These are phyloP conservation scores for Penicillium psychrosexuale DNA, from an alignment of 2,329 filamentous ascomycete species.

Conservation along the genomic window DNA sequence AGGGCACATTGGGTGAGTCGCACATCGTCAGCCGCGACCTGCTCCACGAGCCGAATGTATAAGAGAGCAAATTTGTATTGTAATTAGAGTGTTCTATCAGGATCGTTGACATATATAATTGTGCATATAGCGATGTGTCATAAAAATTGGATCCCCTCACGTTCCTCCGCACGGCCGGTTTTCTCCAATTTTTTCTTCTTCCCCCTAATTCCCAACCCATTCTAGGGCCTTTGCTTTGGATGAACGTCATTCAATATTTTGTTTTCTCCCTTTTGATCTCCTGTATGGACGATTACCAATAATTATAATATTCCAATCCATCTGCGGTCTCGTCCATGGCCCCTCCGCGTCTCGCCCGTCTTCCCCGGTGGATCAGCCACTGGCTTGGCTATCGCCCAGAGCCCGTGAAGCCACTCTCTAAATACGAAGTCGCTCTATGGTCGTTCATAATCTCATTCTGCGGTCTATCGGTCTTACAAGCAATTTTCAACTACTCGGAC, in stretches of 20 bases:
- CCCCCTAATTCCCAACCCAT: background rate
- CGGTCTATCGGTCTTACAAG: slow-evolving; percentile 26
- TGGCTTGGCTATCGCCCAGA: slow-evolving; percentile 29
- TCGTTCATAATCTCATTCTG: slow-evolving; percentile 29
- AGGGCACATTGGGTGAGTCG: slow-evolving; percentile 45
- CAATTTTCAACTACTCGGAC: slow-evolving; percentile 27
- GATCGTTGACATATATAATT: background rate
- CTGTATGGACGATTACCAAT: background rate
- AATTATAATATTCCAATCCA: background rate
- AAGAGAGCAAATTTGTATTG: background rate
- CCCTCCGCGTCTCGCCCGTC: slow-evolving; percentile 21
- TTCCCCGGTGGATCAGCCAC: slow-evolving; percentile 27
- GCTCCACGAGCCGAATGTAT: slow-evolving; percentile 8
- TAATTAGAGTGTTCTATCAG: background rate
- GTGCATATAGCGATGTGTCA: slow-evolving; percentile 5
- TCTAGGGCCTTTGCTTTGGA: background rate
- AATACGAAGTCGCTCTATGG: slow-evolving; percentile 25
- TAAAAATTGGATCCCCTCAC: slow-evolving; percentile 1
- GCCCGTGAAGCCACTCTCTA: slow-evolving; percentile 21
- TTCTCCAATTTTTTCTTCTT: slow-evolving; percentile 9
- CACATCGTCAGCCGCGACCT: slow-evolving; percentile 30
- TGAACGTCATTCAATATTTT: background rate
- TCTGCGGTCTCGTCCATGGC: slow-evolving; percentile 7
- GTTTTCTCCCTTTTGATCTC: background rate
- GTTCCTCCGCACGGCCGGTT: slow-evolving; percentile 8